Evolutionary conservation across 345 rosid genomes (phyloP), one percentile per base, ranked within the genome.

Genomic region (Excoecaria agallocha): DNA sequence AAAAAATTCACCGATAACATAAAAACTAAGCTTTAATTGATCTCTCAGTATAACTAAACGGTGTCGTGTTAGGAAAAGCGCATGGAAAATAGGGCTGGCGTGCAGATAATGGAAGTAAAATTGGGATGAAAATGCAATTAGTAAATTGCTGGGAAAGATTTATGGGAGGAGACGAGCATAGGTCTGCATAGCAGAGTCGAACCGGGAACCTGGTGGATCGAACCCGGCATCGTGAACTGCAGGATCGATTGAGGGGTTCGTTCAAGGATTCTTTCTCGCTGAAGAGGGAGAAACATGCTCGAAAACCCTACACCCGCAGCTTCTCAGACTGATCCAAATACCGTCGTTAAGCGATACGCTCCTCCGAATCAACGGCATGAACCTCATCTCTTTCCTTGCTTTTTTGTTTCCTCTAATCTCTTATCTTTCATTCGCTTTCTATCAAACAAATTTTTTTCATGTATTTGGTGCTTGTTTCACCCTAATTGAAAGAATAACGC

Each of bases 301-400:
- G 91, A 83, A 71, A 89, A 80, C 87, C 89, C 89, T 84, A 74
- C 82, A 39, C 83, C 82, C 37, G 73, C 71, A 16, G 61, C 84
- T 59, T 48, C 75, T 16, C 76, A 85, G 8, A 84, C 82, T 5
- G 91, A 86, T 76, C 64, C 83, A 48, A 49, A 83, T 77, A 30
- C 86, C 76, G 68, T 70, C 35, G 56, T 69, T 83, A 85, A 85
- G 68, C 92, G 89, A 75, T 89, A 90, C 74, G 87, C 89, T 84
- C 98, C 90, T 49, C 95, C 97, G 46, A 79, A 77, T 82, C 92
- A 85, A 72, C 89, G 97, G 95, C 63, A 64, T 15, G 30, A 30
- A 30, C 17, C 30, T 6, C 11, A 35, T 60, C 30, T 39, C 50
- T 35, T 46, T 49, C 0, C 22, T 71, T 35, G 11, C 48, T 22